Evolutionary conservation across 495 filamentous ascomycete species (phyloP).

Genomic region (Xylona heveae): DNA sequence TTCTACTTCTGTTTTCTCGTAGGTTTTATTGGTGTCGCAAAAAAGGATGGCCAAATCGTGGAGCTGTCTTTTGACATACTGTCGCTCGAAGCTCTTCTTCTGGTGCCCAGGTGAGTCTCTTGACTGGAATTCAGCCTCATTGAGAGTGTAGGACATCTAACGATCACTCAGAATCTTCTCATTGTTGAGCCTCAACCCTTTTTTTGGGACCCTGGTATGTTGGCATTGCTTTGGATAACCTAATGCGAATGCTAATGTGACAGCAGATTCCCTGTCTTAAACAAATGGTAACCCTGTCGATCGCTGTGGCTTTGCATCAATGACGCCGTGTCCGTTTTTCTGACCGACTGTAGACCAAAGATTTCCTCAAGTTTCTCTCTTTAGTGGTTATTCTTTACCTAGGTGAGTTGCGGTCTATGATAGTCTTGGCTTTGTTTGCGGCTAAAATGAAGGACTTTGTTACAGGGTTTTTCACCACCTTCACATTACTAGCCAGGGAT

Average conservation of each 20-base stretch:
- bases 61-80: slow-evolving; percentile 74
- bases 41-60: slow-evolving; percentile 36
- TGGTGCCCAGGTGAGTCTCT: slow-evolving; percentile 46
- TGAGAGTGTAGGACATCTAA: slow-evolving; percentile 6
- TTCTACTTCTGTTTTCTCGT: no score
- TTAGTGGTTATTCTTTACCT: slow-evolving; percentile 70
- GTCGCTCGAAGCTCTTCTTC: slow-evolving; percentile 70
- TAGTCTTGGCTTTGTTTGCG: background rate
- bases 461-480: slow-evolving; percentile 78
- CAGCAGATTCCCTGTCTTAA: slow-evolving; percentile 57
- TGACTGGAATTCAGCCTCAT: background rate
- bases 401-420: slow-evolving; percentile 25
- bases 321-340: no score
- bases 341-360: slow-evolving; percentile 38
- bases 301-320: no score
- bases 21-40: slow-evolving; percentile 56
- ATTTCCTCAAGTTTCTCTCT: slow-evolving; percentile 76
- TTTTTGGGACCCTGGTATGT: slow-evolving; percentile 61
- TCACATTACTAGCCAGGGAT: slow-evolving; percentile 70
- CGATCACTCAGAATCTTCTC: slow-evolving; percentile 44
- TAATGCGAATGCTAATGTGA: slow-evolving; percentile 1
- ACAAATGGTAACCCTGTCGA: slow-evolving; percentile 40
- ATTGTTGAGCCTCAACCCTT: slow-evolving; percentile 69
- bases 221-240: background rate
- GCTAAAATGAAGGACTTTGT: slow-evolving; percentile 1